Base-by-base conservation (phyloP, 495 filamentous ascomycete genomes). In the Lasiosphaeria hispida region DNA sequence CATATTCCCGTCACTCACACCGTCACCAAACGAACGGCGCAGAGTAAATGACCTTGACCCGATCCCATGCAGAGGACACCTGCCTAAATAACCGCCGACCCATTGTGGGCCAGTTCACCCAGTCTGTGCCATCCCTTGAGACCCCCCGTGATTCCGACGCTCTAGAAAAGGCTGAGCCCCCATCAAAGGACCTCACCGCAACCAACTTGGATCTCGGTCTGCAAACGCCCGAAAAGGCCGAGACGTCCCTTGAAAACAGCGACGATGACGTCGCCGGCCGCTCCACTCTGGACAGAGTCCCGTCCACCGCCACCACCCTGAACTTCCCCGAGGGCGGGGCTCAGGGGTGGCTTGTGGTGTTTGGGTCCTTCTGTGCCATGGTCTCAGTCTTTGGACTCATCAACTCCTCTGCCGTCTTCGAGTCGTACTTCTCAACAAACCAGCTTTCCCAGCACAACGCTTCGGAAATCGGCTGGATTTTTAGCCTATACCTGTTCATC, bases 391-490 rank as follows among this genome's bases (percentile, higher is more conserved):
- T 83, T 65, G 85, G 85, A 0, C 77, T 87, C 51, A 80, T 85
- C 77, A 80, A 86, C 69, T 80, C 78, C 67, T 77, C 84, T 14
- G 85, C 83, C 51, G 76, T 85, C 0, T 80, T 87, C 18, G 84
- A 87, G 65, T 80, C 84, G 54, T 86, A 85, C 69, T 82, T 86
- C 63, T 74, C 74, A 47, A 75, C 76, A 7, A 69, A 87, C 63
- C 84, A 89, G 67, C 75, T 89, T 13, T 66, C 72, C 1, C 59
- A 70, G 13, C 80, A 85, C 70, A 76, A 62, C 41, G 67, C 80
- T 4, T 76, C 79, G 11, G 77, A 83, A 54, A 81, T 87, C 23
- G 84, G 85, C 44, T 87, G 85, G 86, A 85, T 89, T 57, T 80
- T 83, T 13, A 82, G 81, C 30, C 65, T 84, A 1, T 81, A 87